Evolutionary conservation across 441 rosid genomes (phyloP).

Genomic region (Croton setiger): DNA sequence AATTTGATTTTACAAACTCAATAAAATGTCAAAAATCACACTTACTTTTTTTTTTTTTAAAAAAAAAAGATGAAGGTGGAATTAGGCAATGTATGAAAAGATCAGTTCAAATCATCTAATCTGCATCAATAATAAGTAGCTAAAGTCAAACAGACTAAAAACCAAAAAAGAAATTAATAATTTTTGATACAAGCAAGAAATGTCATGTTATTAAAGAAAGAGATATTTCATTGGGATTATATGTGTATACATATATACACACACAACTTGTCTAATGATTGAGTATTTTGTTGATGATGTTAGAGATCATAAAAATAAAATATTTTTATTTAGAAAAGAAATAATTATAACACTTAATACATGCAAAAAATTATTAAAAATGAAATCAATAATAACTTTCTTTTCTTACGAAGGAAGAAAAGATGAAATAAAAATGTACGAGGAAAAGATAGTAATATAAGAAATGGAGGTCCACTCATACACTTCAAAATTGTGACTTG

Average conservation of each 20-base stretch:
- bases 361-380: neutral
- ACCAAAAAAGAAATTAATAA: neutral
- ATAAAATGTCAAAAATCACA: no score
- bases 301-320: no score
- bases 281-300: no score
- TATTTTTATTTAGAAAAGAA: no score
- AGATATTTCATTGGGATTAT: neutral
- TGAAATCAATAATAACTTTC: neutral
- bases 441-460: no score
- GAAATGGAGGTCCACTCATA: neutral
- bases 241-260: no score
- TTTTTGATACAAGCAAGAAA: slow-evolving; percentile 2
- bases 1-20: no score
- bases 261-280: no score
- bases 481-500: neutral
- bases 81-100: neutral
- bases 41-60: no score
- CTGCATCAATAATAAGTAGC: neutral
- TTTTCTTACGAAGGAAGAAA: no score
- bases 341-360: neutral
- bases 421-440: no score
- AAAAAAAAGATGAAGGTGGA: no score
- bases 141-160: neutral
- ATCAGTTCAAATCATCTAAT: neutral
- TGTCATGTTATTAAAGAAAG: neutral